A percentile compares a stretch with the other conserved stretches of the same genome.
Conservation (phyloP, 306 rosid species). For the Boehmeria nivea region DNA sequence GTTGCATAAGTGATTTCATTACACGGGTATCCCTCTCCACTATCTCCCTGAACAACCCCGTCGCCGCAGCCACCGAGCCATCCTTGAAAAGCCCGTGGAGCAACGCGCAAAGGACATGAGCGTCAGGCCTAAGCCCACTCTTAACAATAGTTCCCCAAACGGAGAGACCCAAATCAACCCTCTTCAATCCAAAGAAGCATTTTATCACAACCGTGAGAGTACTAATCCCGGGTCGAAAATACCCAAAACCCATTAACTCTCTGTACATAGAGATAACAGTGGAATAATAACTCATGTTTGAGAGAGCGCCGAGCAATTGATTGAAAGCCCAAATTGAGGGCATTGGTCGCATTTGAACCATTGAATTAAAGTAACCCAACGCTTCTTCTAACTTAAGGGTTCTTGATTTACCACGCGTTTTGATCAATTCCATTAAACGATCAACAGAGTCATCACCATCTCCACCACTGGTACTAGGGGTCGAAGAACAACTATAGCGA, state of each 20-base stretch:
- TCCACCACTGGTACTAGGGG: no score
- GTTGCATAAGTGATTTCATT: conserved; percentile 6
- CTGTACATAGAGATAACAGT: conserved; percentile 3
- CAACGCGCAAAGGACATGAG: not conserved
- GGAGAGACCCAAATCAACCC: not conserved
- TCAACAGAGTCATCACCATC: no score
- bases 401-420: not conserved
- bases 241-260: not conserved
- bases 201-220: not conserved
- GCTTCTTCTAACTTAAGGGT: conserved; percentile 1
- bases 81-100: conserved; percentile 6
- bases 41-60: not conserved
- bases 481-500: no score
- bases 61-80: not conserved
- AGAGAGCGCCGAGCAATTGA: conserved; percentile 5
- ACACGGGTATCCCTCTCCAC: not conserved
- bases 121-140: not conserved
- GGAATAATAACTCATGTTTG: conserved; percentile 1
- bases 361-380: not conserved
- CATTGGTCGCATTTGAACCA: not conserved
- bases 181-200: not conserved
- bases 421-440: not conserved
- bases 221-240: not conserved
- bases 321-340: conserved; percentile 9
- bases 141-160: conserved; percentile 1